Conservation (phyloP, 2,329 filamentous ascomycete genomes). For the Colletotrichum sp. region DNA sequence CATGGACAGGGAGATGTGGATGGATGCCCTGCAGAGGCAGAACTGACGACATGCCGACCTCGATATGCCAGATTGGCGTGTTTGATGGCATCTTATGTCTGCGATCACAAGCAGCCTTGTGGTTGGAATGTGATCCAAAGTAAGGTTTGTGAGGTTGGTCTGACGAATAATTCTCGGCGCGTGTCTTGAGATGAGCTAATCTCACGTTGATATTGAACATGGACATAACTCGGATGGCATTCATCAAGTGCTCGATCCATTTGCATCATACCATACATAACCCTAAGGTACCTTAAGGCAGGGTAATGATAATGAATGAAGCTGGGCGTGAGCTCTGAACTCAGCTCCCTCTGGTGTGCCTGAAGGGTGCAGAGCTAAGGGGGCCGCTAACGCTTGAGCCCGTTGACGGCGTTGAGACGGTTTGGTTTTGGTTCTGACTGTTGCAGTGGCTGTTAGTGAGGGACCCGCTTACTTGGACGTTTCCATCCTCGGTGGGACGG, state of each 20-base stretch:
- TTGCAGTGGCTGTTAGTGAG: not conserved
- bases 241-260: not conserved
- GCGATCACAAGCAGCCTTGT: not conserved
- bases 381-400: conserved; percentile 11
- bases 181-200: not conserved
- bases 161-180: not conserved
- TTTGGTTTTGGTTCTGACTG: not conserved
- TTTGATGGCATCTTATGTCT: not conserved
- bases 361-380: not conserved
- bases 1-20: not conserved
- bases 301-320: not conserved
- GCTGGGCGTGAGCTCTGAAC: not conserved
- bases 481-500: not conserved
- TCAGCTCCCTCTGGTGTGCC: not conserved
- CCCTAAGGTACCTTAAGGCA: not conserved
- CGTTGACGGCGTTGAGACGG: conserved; percentile 8
- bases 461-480: not conserved
- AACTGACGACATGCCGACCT: not conserved
- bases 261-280: not conserved
- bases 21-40: not conserved
- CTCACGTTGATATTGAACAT: not conserved
- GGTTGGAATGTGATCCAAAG: not conserved
- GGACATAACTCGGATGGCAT: not conserved
- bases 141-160: not conserved
- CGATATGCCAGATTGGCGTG: not conserved